phyloP scores from a whole-genome alignment of 1,139 yeast species.

The Magnusiomyces suaveolens region DNA sequence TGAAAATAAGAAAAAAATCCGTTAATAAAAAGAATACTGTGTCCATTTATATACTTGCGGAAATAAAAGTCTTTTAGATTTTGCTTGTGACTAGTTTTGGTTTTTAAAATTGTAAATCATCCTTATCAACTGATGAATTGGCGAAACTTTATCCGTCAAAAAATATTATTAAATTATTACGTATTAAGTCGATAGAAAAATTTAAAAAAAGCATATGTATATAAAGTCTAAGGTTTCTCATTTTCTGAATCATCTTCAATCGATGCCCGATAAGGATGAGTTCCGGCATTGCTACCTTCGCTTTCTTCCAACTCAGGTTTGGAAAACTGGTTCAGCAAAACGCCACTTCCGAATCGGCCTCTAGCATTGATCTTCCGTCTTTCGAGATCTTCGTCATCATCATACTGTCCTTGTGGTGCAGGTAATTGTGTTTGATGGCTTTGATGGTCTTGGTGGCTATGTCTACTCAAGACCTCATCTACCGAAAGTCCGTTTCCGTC shows the following conservation, averaged over 20 bases:
- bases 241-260: not conserved
- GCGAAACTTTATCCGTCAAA: no score
- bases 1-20: no score
- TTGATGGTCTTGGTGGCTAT: no score
- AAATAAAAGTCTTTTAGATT: no score
- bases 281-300: not conserved
- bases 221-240: not conserved
- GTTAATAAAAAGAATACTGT: no score
- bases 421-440: no score
- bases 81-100: no score
- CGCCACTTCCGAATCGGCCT: constrained; percentile 27
- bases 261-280: not conserved
- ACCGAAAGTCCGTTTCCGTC: constrained; percentile 9
- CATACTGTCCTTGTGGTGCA: not conserved
- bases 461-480: not conserved
- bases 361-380: constrained; percentile 15
- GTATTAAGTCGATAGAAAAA: not conserved
- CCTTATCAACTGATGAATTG: no score
- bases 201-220: not conserved
- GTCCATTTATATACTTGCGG: no score
- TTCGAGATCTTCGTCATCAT: constrained; percentile 8
- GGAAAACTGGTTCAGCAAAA: constrained; percentile 18
- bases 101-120: no score
- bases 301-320: not conserved
- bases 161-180: no score